A percentile compares a stretch with the other conserved stretches of the same genome.
phyloP scores from a whole-genome alignment of 495 filamentous ascomycete genomes.

The Penicillium riverlandense region DNA sequence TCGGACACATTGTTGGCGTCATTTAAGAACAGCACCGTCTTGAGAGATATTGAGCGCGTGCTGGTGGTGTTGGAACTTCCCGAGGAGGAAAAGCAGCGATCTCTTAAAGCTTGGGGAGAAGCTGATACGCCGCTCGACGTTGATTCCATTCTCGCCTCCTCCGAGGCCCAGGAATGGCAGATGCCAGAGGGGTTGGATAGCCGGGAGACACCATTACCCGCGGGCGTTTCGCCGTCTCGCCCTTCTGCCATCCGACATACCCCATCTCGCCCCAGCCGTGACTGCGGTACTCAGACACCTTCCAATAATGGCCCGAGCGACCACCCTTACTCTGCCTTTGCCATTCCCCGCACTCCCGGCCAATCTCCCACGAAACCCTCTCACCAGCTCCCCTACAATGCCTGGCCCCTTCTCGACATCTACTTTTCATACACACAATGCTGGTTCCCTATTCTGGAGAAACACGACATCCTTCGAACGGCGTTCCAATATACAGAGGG shows the following conservation, averaged over 20 bases:
- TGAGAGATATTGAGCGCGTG: conserved; percentile 45
- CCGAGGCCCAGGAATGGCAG: conserved; percentile 33
- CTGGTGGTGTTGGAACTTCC: conserved; percentile 39
- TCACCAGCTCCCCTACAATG: conserved; percentile 35
- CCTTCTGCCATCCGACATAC: too few species aligned
- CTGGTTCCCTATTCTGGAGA: conserved; percentile 69
- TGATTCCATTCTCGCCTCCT: conserved; percentile 27
- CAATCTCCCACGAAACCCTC: conserved; percentile 4
- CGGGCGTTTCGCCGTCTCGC: conserved; percentile 22
- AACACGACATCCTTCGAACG: conserved; percentile 52
- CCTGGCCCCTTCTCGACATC: conserved; percentile 57
- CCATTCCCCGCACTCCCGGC: neutral
- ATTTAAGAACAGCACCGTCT: conserved; percentile 48
- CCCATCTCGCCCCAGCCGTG: conserved; percentile 8
- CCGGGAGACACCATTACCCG: conserved; percentile 14
- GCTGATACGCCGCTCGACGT: conserved; percentile 27
- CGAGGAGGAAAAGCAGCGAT: conserved; percentile 26
- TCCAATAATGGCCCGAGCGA: too few species aligned
- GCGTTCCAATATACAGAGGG: conserved; percentile 39
- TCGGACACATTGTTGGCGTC: conserved; percentile 41
- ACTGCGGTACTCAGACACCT: conserved; percentile 21
- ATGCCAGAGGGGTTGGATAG: conserved; percentile 23
- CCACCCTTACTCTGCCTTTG: too few species aligned
- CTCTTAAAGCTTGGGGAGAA: conserved; percentile 13
- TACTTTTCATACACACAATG: conserved; percentile 69